A percentile compares a stretch with the other conserved stretches of the same genome.
Evolutionary conservation across 2,329 filamentous ascomycete genomes (phyloP).

Genomic region (Alternaria conjuncta): DNA sequence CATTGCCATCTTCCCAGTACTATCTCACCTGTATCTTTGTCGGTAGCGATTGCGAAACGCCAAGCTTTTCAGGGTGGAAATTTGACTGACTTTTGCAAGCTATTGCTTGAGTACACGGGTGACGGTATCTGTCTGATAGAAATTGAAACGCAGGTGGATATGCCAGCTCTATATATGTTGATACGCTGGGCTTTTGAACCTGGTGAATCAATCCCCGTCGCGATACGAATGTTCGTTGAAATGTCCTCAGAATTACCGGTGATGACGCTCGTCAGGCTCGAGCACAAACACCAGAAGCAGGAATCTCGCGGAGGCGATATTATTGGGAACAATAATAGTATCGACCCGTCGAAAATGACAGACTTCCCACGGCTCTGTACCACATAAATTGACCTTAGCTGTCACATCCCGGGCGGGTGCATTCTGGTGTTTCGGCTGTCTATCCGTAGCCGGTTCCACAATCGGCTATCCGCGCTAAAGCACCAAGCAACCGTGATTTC

Average conservation of each 20-base stretch:
- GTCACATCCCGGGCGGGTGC: background rate
- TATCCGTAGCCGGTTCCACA: background rate
- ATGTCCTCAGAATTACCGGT: background rate
- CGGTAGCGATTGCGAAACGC: background rate
- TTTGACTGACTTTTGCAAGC: background rate
- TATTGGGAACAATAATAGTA: background rate
- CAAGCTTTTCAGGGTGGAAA: background rate
- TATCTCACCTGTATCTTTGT: background rate
- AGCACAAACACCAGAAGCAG: no score
- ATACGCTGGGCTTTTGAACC: background rate
- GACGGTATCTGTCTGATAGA: background rate
- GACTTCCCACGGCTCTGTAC: background rate
- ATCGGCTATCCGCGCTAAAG: background rate
- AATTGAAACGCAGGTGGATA: background rate
- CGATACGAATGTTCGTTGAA: background rate
- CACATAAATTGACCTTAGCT: background rate
- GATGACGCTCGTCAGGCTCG: no score
- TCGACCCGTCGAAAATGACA: background rate
- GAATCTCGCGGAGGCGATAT: background rate
- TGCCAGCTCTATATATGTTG: rapidly evolving
- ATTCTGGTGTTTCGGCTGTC: background rate
- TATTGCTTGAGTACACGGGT: background rate
- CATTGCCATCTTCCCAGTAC: slow-evolving; percentile 39
- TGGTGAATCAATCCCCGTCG: rapidly evolving
- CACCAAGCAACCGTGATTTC: background rate